Conservation (phyloP, 2,329 filamentous ascomycete species). For the Xylariomycetidae sp. region DNA sequence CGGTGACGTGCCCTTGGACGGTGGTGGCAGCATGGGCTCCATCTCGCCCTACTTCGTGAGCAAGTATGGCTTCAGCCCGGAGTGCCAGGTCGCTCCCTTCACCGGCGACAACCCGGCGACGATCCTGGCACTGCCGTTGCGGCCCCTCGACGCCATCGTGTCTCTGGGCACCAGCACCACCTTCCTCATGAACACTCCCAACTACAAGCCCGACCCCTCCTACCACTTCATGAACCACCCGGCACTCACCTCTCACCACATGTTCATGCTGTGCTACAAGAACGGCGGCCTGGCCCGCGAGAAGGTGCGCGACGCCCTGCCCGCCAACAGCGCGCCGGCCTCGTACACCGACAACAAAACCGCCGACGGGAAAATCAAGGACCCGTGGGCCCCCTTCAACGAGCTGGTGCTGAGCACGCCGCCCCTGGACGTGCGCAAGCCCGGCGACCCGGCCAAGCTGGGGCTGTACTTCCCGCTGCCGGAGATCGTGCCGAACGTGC, state of each 20-base stretch:
- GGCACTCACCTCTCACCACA: conserved; percentile 82
- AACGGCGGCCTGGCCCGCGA: conserved; percentile 93
- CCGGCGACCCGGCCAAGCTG: conserved; percentile 57
- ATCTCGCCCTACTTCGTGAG: conserved; percentile 74
- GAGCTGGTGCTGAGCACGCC: conserved; percentile 59
- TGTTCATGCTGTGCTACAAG: conserved; percentile 99
- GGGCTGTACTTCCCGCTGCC: conserved; percentile 94
- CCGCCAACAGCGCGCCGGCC: conserved; percentile 37
- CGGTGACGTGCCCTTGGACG: conserved; percentile 72
- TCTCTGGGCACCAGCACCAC: conserved; percentile 93
- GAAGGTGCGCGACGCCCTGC: conserved; percentile 76
- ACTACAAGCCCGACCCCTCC: conserved; percentile 79
- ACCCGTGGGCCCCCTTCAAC: conserved; percentile 80
- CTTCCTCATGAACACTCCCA: conserved; percentile 94
- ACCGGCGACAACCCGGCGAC: conserved; percentile 96
- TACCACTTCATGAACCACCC: conserved; percentile 99
- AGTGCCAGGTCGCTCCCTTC: conserved; percentile 76
- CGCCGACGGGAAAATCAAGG: conserved; percentile 1
- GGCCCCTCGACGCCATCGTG: conserved; percentile 86
- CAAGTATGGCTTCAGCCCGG: conserved; percentile 68
- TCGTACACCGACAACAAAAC: background rate
- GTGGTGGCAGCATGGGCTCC: conserved; percentile 68
- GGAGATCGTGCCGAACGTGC: conserved; percentile 91
- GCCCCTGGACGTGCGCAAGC: conserved; percentile 54
- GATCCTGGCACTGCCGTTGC: conserved; percentile 82